phyloP scores from a whole-genome alignment of 2,329 filamentous ascomycete genomes.

The Emergomyces orientalis region DNA sequence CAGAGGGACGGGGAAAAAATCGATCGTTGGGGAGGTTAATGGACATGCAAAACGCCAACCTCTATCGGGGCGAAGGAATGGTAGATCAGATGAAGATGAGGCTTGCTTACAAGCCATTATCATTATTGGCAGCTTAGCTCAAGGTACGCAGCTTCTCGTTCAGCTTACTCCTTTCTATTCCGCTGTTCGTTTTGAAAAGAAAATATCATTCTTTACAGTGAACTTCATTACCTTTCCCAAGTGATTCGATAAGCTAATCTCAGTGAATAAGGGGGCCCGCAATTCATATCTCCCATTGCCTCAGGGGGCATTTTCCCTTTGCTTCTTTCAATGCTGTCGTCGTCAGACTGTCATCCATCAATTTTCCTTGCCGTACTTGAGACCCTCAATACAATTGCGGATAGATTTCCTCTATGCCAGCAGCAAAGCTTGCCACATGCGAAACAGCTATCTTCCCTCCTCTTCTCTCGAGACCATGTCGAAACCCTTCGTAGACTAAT shows the following conservation, averaged over 20 bases:
- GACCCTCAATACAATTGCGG: conserved; percentile 61
- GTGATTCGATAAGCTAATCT: not conserved
- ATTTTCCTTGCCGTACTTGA: conserved; percentile 66
- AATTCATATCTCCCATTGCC: conserved; percentile 67
- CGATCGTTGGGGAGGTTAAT: conserved; percentile 23
- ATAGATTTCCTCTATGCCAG: conserved; percentile 51
- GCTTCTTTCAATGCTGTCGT: conserved; percentile 62
- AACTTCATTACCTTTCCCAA: not conserved
- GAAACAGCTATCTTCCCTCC: conserved; percentile 48
- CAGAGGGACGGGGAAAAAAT: conserved; percentile 31
- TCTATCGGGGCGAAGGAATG: conserved; percentile 44
- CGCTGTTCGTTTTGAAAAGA: not conserved
- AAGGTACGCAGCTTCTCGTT: conserved; percentile 49
- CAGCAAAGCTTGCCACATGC: conserved; percentile 43
- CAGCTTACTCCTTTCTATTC: not conserved
- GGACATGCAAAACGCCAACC: conserved; percentile 15
- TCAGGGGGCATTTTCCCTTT: conserved; percentile 57
- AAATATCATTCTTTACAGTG: not conserved
- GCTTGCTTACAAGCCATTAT: conserved; percentile 70
- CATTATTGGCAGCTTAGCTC: conserved; percentile 74
- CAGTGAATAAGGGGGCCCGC: conserved; percentile 57
- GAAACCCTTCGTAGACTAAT: conserved; percentile 58
- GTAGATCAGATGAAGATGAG: conserved; percentile 51
- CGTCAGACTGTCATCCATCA: conserved; percentile 52
- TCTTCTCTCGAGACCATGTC: conserved; percentile 57